phyloP scores from a whole-genome alignment of 768 basidiomycete genomes.

The Hydnomerulius pinastri region DNA sequence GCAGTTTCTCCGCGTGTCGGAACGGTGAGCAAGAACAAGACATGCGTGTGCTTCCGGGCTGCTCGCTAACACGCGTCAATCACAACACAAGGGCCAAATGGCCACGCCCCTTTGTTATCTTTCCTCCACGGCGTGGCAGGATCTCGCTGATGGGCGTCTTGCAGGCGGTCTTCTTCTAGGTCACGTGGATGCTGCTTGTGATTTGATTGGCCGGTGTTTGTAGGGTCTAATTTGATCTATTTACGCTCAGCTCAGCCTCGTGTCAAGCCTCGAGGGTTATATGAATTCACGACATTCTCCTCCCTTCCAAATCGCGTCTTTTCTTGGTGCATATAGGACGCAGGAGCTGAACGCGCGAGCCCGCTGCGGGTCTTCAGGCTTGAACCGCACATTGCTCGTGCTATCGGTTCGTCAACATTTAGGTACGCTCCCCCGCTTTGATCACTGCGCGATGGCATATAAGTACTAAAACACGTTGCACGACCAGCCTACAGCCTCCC shows the following conservation, averaged over 20 bases:
- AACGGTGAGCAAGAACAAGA: neutral
- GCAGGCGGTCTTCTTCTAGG: neutral
- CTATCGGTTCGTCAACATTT: conserved; percentile 10
- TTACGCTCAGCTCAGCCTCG: conserved; percentile 21
- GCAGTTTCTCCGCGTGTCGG: neutral
- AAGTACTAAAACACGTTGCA: neutral
- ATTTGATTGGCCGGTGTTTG: conserved; percentile 21
- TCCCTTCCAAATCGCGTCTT: conserved; percentile 6
- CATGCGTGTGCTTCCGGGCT: neutral
- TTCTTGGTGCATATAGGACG: conserved; percentile 17
- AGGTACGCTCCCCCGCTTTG: conserved; percentile 8
- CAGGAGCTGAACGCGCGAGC: conserved; percentile 26
- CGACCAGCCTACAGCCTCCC: neutral
- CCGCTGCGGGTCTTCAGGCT: conserved; percentile 23
- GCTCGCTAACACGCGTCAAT: neutral
- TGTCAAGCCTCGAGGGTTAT: conserved; percentile 27
- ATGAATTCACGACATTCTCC: conserved; percentile 11
- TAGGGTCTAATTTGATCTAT: conserved; percentile 15
- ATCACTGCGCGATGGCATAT: neutral
- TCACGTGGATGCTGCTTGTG: conserved; percentile 20
- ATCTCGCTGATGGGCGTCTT: neutral
- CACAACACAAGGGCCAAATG: neutral
- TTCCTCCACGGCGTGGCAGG: neutral
- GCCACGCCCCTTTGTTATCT: neutral
- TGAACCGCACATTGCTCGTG: conserved; percentile 15